These are phyloP conservation scores for Botrytis galanthina DNA, from an alignment of 2,329 filamentous ascomycete genomes.

Conservation along the genomic window DNA sequence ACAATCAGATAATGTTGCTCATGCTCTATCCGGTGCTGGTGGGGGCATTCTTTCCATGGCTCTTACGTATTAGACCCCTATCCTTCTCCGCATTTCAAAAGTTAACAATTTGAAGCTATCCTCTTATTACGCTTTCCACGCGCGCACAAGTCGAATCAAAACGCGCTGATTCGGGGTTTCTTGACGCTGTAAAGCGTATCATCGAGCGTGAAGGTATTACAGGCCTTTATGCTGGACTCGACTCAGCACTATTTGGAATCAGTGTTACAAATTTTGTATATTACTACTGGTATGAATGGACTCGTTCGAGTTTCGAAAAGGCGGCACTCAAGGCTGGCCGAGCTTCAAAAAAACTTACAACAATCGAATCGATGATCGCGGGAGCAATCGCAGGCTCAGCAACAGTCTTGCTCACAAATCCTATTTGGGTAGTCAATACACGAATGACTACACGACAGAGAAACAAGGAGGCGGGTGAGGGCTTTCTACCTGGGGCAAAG, in stretches of 20 bases:
- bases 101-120: conserved; percentile 61
- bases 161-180: conserved; percentile 80
- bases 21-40: conserved; percentile 88
- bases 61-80: conserved; percentile 64
- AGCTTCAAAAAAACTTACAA: conserved; percentile 78
- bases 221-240: conserved; percentile 88
- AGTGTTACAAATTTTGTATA: conserved; percentile 99
- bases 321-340: conserved; percentile 72
- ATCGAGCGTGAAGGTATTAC: conserved; percentile 85
- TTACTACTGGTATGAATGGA: conserved; percentile 99
- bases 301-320: conserved; percentile 78
- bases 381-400: conserved; percentile 91
- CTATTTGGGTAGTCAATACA: conserved; percentile 99
- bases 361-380: conserved; percentile 90
- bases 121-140: conserved; percentile 94
- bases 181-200: conserved; percentile 80
- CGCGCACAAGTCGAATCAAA: conserved; percentile 97
- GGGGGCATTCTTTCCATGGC: conserved; percentile 95
- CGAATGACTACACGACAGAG: conserved; percentile 90
- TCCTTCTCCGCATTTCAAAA: conserved; percentile 14
- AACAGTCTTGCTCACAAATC: conserved; percentile 94
- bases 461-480: conserved; percentile 43
- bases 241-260: conserved; percentile 94
- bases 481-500: conserved; percentile 49
- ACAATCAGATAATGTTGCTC: conserved; percentile 94